Base-by-base conservation (phyloP, 352 stramenopile species). In the Phytophthora parvispora region DNA sequence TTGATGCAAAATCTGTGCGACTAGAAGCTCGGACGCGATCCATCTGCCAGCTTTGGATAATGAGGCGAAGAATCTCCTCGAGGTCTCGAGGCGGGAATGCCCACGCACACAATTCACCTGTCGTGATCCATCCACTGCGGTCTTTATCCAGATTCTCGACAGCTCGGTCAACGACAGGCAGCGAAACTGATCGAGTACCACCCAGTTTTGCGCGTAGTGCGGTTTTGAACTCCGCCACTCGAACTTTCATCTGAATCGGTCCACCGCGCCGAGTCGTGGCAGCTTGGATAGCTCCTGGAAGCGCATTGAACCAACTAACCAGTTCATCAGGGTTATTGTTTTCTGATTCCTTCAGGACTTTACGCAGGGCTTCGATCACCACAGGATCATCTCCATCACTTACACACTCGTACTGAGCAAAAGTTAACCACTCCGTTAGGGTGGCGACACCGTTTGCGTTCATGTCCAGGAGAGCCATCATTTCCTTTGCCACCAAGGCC, bases 71-170 rank as follows among this genome's bases (percentile, higher is more conserved):
- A n/a, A 93, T 56, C 48, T 90, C 86, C 64, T 93, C 84, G 2
- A 93, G 64, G 29, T 92, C 84, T 36, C 85, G 84, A 31, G 75
- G 51, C 18, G 87, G 85, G 32, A 83, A 86, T 15, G 81, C 52
- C 85, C 87, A 95, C 1, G 29, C 9, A 6, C 50, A 64, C 5
- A 95, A 59, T 49, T 93, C 86, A 20, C 47, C 60, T 6, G 84
- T 88, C 10, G 87, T 91, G 56, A 95, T 81, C 84, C 84, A 93
- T 10, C 82, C 82, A 31, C 87, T 95, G 12, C 53, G 50, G 53
- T 93, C 81, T 7, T 66, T 78, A 58, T 95, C 84, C 4, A 93
- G 65, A 24, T 57, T 68, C n/a, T 77, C 71, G 5, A 85, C 58
- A 1, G 76, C 76, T 20, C 59, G 62, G 25, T 92, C 74, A 12